phyloP scores from a whole-genome alignment of 176 grass and related monocot genomes.

The Oryza australiensis region DNA sequence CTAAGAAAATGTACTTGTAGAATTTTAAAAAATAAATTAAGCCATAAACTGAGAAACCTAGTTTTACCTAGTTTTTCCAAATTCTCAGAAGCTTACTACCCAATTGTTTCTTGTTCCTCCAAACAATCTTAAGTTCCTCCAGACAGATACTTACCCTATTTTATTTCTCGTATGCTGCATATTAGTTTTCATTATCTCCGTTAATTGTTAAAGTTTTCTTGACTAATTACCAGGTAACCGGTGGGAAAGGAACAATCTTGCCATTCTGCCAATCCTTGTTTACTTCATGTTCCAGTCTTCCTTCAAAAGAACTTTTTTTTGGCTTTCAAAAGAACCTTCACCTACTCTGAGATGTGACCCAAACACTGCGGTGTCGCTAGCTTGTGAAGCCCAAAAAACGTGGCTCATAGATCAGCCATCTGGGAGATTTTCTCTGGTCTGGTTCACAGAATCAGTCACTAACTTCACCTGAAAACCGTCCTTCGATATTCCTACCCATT shows the following conservation, averaged over 20 bases:
- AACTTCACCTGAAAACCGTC: background rate
- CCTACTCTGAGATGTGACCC: conserved; percentile 7
- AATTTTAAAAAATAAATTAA: too few relatives aligned
- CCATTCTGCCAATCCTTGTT: background rate
- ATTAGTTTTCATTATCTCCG: background rate
- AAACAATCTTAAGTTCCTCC: too few relatives aligned
- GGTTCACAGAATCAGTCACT: background rate
- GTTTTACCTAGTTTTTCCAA: too few relatives aligned
- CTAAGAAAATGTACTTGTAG: too few relatives aligned
- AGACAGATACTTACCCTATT: background rate
- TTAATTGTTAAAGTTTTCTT: background rate
- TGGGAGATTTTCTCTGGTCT: background rate
- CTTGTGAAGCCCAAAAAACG: background rate
- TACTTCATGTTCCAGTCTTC: background rate
- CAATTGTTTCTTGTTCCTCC: too few relatives aligned
- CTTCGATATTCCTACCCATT: background rate
- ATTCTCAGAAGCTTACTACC: too few relatives aligned
- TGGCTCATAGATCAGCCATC: background rate
- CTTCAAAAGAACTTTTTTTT: background rate
- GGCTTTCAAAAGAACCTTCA: background rate
- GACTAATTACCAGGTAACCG: background rate
- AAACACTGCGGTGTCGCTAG: background rate
- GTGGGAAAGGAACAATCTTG: background rate
- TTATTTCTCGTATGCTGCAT: background rate
- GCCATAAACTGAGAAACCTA: too few relatives aligned